phyloP scores from a whole-genome alignment of 805 yeast species.

The Metschnikowia arizonensis region DNA sequence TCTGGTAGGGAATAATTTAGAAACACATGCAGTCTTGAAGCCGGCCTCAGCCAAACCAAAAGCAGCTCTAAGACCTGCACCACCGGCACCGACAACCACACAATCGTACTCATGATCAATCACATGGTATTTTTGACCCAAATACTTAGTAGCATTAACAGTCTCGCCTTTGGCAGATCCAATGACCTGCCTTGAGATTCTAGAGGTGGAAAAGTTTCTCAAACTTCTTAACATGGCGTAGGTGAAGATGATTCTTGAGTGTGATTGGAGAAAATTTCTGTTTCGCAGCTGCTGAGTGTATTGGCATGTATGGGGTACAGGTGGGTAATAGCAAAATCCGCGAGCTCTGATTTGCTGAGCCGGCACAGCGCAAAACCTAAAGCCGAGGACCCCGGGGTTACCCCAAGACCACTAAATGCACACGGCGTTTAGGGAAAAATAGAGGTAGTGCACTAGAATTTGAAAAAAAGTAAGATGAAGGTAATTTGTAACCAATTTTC shows the following conservation, averaged over 20 bases:
- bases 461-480: background rate
- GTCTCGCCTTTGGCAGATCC: conserved; percentile 38
- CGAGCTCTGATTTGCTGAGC: conserved; percentile 19
- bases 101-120: conserved; percentile 98
- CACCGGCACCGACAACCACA: conserved; percentile 98
- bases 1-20: conserved; percentile 96
- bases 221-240: conserved; percentile 18
- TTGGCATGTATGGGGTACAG: conserved; percentile 16
- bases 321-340: conserved; percentile 17
- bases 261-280: conserved; percentile 2
- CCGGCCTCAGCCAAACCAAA: conserved; percentile 97
- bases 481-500: background rate
- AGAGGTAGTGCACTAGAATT: background rate
- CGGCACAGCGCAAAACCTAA: background rate
- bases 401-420: background rate
- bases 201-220: conserved; percentile 29
- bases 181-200: conserved; percentile 31
- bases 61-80: conserved; percentile 98
- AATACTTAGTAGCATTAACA: conserved; percentile 40
- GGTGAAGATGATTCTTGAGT: conserved; percentile 6
- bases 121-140: conserved; percentile 72
- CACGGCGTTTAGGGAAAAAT: background rate
- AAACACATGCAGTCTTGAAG: conserved; percentile 93
- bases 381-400: conserved; percentile 13
- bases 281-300: conserved; percentile 6